phyloP scores from a whole-genome alignment of 2,329 filamentous ascomycete genomes.

The Fonsecaea monophora region DNA sequence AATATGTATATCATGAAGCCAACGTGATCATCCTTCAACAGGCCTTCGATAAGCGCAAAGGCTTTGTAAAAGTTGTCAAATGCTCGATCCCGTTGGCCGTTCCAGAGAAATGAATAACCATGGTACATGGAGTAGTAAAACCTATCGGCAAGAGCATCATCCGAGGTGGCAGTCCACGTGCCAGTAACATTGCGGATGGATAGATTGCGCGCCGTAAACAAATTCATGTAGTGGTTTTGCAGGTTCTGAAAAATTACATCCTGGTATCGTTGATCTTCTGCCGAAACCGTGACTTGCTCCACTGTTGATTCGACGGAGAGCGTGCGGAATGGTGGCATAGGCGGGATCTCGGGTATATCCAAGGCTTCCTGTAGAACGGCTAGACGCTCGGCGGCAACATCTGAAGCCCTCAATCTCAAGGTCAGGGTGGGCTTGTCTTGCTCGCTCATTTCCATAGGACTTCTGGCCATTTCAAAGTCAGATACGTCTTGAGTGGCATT shows the following conservation, averaged over 20 bases:
- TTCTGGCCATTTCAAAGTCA: slow-evolving; percentile 34
- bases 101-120: slow-evolving; percentile 40
- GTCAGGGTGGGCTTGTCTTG: slow-evolving; percentile 21
- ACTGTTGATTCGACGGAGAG: slow-evolving; percentile 38
- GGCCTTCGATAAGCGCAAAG: slow-evolving; percentile 37
- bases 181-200: slow-evolving; percentile 35
- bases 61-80: slow-evolving; percentile 40
- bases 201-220: slow-evolving; percentile 36
- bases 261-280: slow-evolving; percentile 35
- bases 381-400: slow-evolving; percentile 34
- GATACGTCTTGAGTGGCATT: slow-evolving; percentile 27
- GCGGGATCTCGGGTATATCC: slow-evolving; percentile 33
- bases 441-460: slow-evolving; percentile 29
- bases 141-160: slow-evolving; percentile 37
- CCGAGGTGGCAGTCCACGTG: slow-evolving; percentile 39
- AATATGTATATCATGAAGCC: slow-evolving; percentile 41
- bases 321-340: slow-evolving; percentile 38
- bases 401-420: slow-evolving; percentile 25
- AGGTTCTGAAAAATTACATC: slow-evolving; percentile 37
- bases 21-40: slow-evolving; percentile 39
- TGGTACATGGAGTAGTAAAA: slow-evolving; percentile 41
- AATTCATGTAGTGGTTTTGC: slow-evolving; percentile 37
- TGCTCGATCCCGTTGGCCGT: slow-evolving; percentile 37
- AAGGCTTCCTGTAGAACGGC: slow-evolving; percentile 31
- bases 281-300: slow-evolving; percentile 23